Evolutionary conservation across 1,284 basidiomycete genomes (phyloP).

Genomic region (Anthracocystis walkeri): DNA sequence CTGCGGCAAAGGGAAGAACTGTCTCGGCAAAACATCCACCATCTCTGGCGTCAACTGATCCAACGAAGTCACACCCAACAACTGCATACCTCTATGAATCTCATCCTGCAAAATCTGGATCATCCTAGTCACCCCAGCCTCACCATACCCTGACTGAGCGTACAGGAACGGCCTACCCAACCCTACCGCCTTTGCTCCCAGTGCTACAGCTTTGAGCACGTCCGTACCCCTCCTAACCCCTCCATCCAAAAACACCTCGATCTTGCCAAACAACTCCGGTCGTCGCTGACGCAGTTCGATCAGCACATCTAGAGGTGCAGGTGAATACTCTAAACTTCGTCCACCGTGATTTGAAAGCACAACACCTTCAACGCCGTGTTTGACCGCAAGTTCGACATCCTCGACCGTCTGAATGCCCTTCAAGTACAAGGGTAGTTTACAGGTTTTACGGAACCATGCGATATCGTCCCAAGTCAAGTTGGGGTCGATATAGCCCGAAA

Average conservation of each 20-base stretch:
- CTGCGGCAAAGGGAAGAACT: slow-evolving; percentile 31
- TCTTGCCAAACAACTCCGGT: slow-evolving; percentile 73
- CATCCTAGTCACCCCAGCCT: slow-evolving; percentile 81
- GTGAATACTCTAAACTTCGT: slow-evolving; percentile 64
- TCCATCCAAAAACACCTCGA: slow-evolving; percentile 88
- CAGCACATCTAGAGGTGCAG: slow-evolving; percentile 70
- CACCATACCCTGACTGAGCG: slow-evolving; percentile 89
- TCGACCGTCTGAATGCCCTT: slow-evolving; percentile 78
- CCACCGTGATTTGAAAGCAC: slow-evolving; percentile 72
- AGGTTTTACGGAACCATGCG: slow-evolving; percentile 80
- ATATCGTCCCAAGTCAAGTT: slow-evolving; percentile 73
- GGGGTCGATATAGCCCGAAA: slow-evolving; percentile 72
- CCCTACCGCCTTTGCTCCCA: slow-evolving; percentile 85
- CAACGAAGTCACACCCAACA: slow-evolving; percentile 81
- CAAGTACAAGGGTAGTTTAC: slow-evolving; percentile 83
- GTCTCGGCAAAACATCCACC: slow-evolving; percentile 72
- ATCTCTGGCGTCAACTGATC: slow-evolving; percentile 82
- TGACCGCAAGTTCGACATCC: slow-evolving; percentile 76
- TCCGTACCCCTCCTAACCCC: slow-evolving; percentile 80
- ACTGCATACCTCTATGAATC: slow-evolving; percentile 81
- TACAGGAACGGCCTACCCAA: slow-evolving; percentile 90
- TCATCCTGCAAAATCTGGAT: slow-evolving; percentile 80
- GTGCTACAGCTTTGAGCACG: slow-evolving; percentile 88
- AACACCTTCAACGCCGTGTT: slow-evolving; percentile 73
- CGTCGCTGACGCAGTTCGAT: slow-evolving; percentile 76